phyloP scores from a whole-genome alignment of 148 eudicot species.

The Amaranthus cruentus region DNA sequence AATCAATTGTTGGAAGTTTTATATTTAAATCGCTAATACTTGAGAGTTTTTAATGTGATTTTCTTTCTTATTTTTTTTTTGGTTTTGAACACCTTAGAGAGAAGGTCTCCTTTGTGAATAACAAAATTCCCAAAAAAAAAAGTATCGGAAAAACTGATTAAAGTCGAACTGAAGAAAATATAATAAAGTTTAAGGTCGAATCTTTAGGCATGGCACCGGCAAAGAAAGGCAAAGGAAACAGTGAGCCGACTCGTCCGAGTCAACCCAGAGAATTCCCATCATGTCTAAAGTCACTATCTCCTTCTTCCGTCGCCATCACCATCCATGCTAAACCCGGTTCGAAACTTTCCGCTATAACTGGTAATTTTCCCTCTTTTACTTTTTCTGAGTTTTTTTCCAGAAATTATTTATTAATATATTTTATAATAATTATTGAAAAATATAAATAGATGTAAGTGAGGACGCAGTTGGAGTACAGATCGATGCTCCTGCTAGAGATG shows the following conservation, averaged over 20 bases:
- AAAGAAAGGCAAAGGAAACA: constrained; percentile 61
- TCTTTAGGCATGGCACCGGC: constrained; percentile 41
- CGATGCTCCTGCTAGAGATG: constrained; percentile 91
- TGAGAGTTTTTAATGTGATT: too few relatives aligned
- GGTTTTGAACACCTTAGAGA: too few relatives aligned
- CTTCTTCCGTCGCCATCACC: constrained; percentile 75
- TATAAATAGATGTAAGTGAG: constrained; percentile 55
- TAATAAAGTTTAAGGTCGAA: neutral
- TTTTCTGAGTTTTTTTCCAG: neutral
- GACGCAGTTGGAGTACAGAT: constrained; percentile 93
- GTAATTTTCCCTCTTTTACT: constrained; percentile 23
- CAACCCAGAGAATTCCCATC: constrained; percentile 37
- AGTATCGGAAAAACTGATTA: too few relatives aligned
- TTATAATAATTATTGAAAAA: neutral
- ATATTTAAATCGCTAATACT: too few relatives aligned
- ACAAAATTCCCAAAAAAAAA: too few relatives aligned
- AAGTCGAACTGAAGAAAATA: too few relatives aligned
- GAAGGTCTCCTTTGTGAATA: too few relatives aligned
- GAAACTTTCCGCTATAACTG: constrained; percentile 77
- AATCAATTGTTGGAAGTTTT: too few relatives aligned
- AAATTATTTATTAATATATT: neutral
- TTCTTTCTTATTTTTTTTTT: too few relatives aligned
- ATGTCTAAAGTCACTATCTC: constrained; percentile 54
- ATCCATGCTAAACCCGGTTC: constrained; percentile 97
- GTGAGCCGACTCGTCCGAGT: constrained; percentile 35